A percentile compares a stretch with the other conserved stretches of the same genome.
Conservation (phyloP, 106 monocot species). For the Dioscorea dumetorum region DNA sequence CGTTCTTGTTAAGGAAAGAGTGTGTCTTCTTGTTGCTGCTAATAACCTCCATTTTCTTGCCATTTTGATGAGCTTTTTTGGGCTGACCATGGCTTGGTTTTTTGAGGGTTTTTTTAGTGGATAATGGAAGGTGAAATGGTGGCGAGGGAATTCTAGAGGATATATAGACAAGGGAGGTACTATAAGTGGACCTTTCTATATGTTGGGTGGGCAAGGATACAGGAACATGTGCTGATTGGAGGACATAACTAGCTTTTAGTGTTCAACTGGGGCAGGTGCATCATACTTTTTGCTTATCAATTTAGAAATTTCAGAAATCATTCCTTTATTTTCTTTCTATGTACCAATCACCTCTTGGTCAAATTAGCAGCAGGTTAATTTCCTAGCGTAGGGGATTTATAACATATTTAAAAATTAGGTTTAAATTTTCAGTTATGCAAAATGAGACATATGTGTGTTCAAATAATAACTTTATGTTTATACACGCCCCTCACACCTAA, state of each 20-base stretch:
- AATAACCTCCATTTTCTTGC: slow-evolving; percentile 14
- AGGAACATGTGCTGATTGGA: neutral
- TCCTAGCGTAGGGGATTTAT: no score
- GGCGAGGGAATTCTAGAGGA: neutral
- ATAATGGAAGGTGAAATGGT: neutral
- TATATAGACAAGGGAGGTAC: neutral
- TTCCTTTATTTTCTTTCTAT: no score
- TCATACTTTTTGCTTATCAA: no score
- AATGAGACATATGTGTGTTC: no score
- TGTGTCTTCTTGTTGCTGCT: neutral
- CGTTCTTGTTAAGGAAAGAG: neutral
- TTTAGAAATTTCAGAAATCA: no score
- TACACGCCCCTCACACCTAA: no score
- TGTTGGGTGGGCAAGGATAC: no score
- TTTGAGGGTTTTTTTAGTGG: neutral
- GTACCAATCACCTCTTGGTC: no score
- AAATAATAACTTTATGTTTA: no score
- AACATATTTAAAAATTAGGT: no score
- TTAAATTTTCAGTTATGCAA: no score
- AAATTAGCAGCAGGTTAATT: no score
- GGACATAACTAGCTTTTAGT: neutral
- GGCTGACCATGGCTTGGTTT: slow-evolving; percentile 7
- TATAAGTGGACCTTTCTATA: neutral
- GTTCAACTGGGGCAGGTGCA: neutral
- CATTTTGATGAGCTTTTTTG: slow-evolving; percentile 15